Base-by-base conservation (phyloP, 805 yeast genomes). In the Wickerhamiella dianesei region DNA sequence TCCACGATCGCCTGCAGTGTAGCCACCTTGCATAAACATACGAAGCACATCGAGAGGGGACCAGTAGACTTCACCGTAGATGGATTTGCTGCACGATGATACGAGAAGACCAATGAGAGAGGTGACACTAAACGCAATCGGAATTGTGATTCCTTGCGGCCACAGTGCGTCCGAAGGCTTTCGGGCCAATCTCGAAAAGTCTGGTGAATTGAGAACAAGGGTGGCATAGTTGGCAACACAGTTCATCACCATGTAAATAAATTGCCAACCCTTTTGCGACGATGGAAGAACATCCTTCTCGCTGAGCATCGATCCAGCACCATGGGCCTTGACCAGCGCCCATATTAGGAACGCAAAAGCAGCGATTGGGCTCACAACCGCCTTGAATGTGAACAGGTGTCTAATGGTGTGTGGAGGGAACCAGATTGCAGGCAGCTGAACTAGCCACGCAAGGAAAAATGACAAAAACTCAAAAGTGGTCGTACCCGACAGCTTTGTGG, bases 211-310 rank as follows among this genome's bases (percentile, higher is more conserved):
- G 45, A 82, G 74, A 58, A 86, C 81, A 57, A 86, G 72, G n/a
- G 95, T 81, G 3, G 94, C 92, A 59, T 85, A 86, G 65, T 85
- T 85, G 21, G 94, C 83, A 51, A 86, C 66, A 17, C 87, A 73
- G 64, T 79, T 80, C 94, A 87, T 82, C 29, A 79, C 70, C 3
- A 88, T 76, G 55, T 72, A 72, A 45, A 85, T 75, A 59, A 85
- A 85, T 0, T 83, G 85, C 96, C 96, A 87, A 21, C 76, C 85
- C 53, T 79, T 75, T 2, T 65, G 80, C 13, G 77, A 65, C 5
- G 87, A 84, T 17, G 37, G 14, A n/a, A 80, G 62, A 0, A 66
- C 58, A 2, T 77, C 68, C 4, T 68, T 64, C 53, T 77, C 80
- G 4, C 50, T 36, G 43, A 83, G 73, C 20, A 82, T 77, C 2